Evolutionary conservation across 495 filamentous ascomycete genomes (phyloP).

Genomic region (Letharia columbiana): DNA sequence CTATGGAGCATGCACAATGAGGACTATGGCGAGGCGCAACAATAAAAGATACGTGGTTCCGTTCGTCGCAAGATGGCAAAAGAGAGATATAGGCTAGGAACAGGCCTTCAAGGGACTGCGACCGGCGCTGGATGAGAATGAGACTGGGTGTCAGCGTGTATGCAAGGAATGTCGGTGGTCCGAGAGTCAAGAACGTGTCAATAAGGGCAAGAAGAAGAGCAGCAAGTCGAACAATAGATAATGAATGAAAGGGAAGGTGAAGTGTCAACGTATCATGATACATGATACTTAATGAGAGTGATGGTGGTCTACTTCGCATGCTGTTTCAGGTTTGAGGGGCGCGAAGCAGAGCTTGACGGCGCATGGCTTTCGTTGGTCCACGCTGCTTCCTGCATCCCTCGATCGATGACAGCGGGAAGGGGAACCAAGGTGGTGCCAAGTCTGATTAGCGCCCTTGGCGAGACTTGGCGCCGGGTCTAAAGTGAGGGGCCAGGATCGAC

Average conservation of each 20-base stretch:
- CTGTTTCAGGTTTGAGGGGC: slow-evolving; percentile 8
- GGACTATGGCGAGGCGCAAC: not conserved
- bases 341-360: not conserved
- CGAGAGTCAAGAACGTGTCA: not conserved
- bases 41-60: not conserved
- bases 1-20: slow-evolving; percentile 4
- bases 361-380: slow-evolving; percentile 2
- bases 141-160: slow-evolving; percentile 5
- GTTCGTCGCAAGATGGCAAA: not conserved
- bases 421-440: too few species aligned
- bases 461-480: not conserved
- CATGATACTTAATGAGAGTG: not conserved
- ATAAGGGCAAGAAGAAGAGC: not conserved
- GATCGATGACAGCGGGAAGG: too few species aligned
- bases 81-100: not conserved
- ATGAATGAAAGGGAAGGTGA: slow-evolving; percentile 6
- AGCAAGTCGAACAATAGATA: not conserved
- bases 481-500: too few species aligned
- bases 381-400: not conserved
- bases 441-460: slow-evolving; percentile 1
- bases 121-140: slow-evolving; percentile 3
- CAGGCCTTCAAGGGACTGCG: not conserved
- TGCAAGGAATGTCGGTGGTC: slow-evolving; percentile 4
- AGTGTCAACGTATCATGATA: not conserved
- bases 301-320: not conserved